Evolutionary conservation across 805 yeast genomes (phyloP), one percentile per base, ranked within the genome.

Genomic region (Isabelozyma gotoi): DNA sequence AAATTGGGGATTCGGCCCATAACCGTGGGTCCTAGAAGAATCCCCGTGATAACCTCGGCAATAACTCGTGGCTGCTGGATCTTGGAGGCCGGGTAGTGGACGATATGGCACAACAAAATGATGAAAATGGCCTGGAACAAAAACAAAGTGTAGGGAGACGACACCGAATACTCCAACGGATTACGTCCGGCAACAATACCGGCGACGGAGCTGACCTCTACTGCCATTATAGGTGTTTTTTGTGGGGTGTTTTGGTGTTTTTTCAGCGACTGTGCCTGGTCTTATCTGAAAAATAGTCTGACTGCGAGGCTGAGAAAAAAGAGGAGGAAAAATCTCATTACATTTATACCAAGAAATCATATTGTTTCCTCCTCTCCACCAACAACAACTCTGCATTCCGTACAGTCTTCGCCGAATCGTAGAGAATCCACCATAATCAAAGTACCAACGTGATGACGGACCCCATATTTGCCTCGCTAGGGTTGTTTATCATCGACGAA

Each of bases 401-500:
- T n/a, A n/a, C n/a, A n/a, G n/a, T n/a, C n/a, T n/a, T n/a, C n/a
- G n/a, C n/a, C n/a, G n/a, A n/a, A n/a, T n/a, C n/a, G n/a, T n/a
- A n/a, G n/a, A n/a, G n/a, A n/a, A n/a, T n/a, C n/a, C n/a, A n/a
- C n/a, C n/a, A n/a, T n/a, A n/a, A n/a, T n/a, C n/a, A n/a, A n/a
- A n/a, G n/a, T n/a, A n/a, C n/a, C n/a, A n/a, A n/a, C n/a, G n/a
- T n/a, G n/a, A 32, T 32, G 24, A 7, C 24, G 11, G 33, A 31
- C 12, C 45, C 61, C 11, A 52, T 57, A 15, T 77, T 88, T 55
- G 74, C 85, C 16, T 77, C 95, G 1, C 70, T 87, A 70, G 98
- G 97, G 37, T 84, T 91, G 88, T 85, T 89, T 65, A 89, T 92
- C 55, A 76, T 91, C 14, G 98, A 91, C 62, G 96, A 88, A 50